Percentiles rank a stretch among this genome's conserved stretches.
Conservation (phyloP, 441 rosid species). For the Croton laevigatus region DNA sequence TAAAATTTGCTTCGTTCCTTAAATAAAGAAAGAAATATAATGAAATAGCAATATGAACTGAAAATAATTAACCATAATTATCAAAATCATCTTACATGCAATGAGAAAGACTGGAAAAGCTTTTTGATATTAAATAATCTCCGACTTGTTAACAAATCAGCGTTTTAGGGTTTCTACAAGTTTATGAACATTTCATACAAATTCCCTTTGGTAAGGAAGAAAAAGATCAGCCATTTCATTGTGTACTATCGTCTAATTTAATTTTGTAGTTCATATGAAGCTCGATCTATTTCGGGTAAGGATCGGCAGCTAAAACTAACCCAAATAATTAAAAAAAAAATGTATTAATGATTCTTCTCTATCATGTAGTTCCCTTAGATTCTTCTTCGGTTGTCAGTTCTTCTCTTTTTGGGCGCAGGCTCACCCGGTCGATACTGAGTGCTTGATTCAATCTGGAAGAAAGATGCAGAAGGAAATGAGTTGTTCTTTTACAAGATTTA, state of each 20-base stretch:
- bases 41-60: too few species aligned
- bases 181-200: not conserved
- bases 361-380: slow-evolving; percentile 30
- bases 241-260: not conserved
- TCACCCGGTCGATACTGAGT: slow-evolving; percentile 38
- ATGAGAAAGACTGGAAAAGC: not conserved
- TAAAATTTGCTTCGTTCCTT: too few species aligned
- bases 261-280: not conserved
- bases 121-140: not conserved
- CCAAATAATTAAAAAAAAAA: not conserved
- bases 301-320: not conserved
- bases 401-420: slow-evolving; percentile 45
- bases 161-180: not conserved
- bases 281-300: not conserved
- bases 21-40: not conserved
- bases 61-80: too few species aligned
- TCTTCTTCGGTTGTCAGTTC: slow-evolving; percentile 59
- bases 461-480: not conserved
- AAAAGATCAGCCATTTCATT: not conserved
- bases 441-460: slow-evolving; percentile 50
- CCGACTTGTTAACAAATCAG: not conserved
- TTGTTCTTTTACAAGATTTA: not conserved
- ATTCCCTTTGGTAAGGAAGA: not conserved
- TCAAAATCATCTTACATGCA: too few species aligned
- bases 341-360: not conserved